Evolutionary conservation across 352 stramenopile genomes (phyloP).

Genomic region (Pythium chondricola): DNA sequence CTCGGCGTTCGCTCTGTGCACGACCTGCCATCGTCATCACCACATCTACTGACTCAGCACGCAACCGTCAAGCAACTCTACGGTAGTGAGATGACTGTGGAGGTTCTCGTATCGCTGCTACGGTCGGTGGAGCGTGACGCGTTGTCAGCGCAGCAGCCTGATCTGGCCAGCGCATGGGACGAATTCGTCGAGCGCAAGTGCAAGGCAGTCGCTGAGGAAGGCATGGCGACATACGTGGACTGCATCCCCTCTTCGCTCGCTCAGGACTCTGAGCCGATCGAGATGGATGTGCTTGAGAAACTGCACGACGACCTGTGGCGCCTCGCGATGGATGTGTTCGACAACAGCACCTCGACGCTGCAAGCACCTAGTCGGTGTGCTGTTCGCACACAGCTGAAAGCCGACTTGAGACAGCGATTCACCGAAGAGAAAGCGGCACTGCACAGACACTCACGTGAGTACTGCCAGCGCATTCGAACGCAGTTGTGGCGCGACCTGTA

Average conservation of each 20-base stretch:
- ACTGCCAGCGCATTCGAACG: slow-evolving; percentile 35
- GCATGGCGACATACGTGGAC: slow-evolving; percentile 65
- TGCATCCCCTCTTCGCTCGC: slow-evolving; percentile 52
- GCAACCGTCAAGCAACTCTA: too few species aligned
- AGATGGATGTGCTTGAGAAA: slow-evolving; percentile 52
- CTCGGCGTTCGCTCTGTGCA: too few species aligned
- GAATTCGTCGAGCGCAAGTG: slow-evolving; percentile 58
- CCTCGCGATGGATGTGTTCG: slow-evolving; percentile 67
- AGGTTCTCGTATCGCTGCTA: slow-evolving; percentile 41
- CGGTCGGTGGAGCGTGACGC: slow-evolving; percentile 24
- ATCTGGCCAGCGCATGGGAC: slow-evolving; percentile 63
- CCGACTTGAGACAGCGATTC: slow-evolving; percentile 34
- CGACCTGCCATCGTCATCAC: too few species aligned
- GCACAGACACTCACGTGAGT: slow-evolving; percentile 36
- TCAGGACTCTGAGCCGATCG: slow-evolving; percentile 47
- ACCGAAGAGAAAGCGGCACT: slow-evolving; percentile 33
- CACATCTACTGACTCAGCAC: too few species aligned
- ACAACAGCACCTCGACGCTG: slow-evolving; percentile 26
- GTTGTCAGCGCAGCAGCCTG: slow-evolving; percentile 25
- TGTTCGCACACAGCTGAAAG: slow-evolving; percentile 48
- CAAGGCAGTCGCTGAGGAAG: slow-evolving; percentile 40
- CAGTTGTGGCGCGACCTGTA: slow-evolving; percentile 40
- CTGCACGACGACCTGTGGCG: slow-evolving; percentile 68
- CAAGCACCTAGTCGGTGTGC: slow-evolving; percentile 34
- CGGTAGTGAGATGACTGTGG: slow-evolving; percentile 46